A percentile compares a stretch with the other conserved stretches of the same genome.
These are phyloP conservation scores for Fragilaria crotonensis DNA, from an alignment of 108 stramenopile species.

Conservation along the genomic window DNA sequence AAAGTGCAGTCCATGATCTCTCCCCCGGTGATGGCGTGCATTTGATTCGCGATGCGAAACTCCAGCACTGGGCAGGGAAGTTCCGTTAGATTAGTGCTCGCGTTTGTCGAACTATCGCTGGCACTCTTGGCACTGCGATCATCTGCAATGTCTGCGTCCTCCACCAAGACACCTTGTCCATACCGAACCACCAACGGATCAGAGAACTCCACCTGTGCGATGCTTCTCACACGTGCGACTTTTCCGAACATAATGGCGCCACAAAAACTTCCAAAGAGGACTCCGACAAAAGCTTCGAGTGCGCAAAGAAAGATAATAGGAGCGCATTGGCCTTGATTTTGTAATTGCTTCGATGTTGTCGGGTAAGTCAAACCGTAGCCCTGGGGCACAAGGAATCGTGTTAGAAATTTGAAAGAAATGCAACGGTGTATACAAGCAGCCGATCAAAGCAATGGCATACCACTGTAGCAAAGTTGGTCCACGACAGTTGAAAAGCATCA, in stretches of 20 bases:
- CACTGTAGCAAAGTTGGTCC: constrained; percentile 53
- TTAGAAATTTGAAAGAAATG: background rate
- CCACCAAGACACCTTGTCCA: constrained; percentile 33
- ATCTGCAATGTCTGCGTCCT: background rate
- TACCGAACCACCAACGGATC: constrained; percentile 49
- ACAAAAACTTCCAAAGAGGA: constrained; percentile 54
- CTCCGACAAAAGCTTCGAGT: constrained; percentile 58
- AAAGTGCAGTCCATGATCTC: constrained; percentile 30
- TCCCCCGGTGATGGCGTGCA: constrained; percentile 16
- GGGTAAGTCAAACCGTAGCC: constrained; percentile 41
- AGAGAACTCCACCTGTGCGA: constrained; percentile 52
- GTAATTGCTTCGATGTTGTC: constrained; percentile 14
- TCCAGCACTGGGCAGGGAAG: constrained; percentile 45
- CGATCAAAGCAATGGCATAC: constrained; percentile 1
- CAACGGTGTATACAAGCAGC: background rate
- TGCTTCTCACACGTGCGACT: constrained; percentile 46
- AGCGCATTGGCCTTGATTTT: constrained; percentile 27
- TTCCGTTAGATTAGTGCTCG: background rate
- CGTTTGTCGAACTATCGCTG: background rate
- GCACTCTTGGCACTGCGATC: background rate
- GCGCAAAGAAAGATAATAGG: constrained; percentile 40
- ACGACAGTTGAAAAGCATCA: constrained; percentile 42
- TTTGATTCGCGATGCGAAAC: constrained; percentile 39
- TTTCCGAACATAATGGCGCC: constrained; percentile 74
- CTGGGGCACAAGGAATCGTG: constrained; percentile 3